Evolutionary conservation across 75 land plant genomes (phyloP), one percentile per base, ranked within the genome.

Genomic region (Chamaecyparis obtusa): DNA sequence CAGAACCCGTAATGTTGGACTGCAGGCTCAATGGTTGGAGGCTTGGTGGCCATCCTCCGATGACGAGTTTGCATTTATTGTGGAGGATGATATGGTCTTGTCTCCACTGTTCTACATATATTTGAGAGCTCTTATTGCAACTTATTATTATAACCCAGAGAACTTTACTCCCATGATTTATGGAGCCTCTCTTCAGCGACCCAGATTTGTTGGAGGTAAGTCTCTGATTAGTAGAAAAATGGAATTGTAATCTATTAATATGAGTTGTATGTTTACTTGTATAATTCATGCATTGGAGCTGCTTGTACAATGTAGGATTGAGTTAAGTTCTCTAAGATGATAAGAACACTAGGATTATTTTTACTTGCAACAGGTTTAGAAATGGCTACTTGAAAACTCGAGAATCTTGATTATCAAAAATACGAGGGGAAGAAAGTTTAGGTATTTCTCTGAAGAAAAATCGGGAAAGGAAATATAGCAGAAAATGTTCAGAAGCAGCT

Each of bases 31-130:
- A 92, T 98, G 99, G 99, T 83, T 97, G 71, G 99, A 98, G 89
- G 95, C 99, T n/a, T 98, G 99, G 99, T 98, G 98, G 99, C 99
- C 99, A 13, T 80, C 88, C 15, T 92, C 95, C 2, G 93, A 95
- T 76, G 86, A 98, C 69, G 98, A 96, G 84, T 98, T 98, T 87
- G 99, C 95, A 2, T 95, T 98, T 77, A 91, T 98, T 24, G 99
- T 98, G 21, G 99, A 98, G 84, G 99, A 98, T 87, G 99, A 98
- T 88, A 91, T 98, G 94, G 94, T 93, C 91, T 84, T 98, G 32
- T 98, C 99, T 79, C 94, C 92, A 15, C 88, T 96, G 3, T 98
- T 90, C 85, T 98, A 96, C 86, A 93, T 90, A 71, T 96, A 92
- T 76, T 49, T 98, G 83, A 93, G 89, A 80, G 69, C 85, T 16